A percentile compares a stretch with the other conserved stretches of the same genome.
Conservation (phyloP, 2,329 filamentous ascomycete species). For the Aphanocladium album region DNA sequence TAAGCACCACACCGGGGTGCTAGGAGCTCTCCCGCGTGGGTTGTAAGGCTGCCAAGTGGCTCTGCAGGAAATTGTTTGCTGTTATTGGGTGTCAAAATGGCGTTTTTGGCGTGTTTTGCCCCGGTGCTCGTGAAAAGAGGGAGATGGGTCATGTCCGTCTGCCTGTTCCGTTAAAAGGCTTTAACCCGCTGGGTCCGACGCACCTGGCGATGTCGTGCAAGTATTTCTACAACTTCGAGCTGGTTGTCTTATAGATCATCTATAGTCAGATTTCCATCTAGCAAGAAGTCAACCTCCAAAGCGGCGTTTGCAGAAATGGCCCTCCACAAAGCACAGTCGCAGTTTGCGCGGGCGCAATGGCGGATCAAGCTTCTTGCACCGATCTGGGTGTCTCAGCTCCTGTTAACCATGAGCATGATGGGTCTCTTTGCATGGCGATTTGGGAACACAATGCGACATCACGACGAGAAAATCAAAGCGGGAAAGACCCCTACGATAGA, state of each 20-base stretch:
- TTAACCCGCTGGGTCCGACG: not conserved
- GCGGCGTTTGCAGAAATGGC: slow-evolving; percentile 28
- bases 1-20: not conserved
- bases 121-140: not conserved
- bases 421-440: slow-evolving; percentile 51
- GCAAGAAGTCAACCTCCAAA: not conserved
- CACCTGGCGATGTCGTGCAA: too few species aligned
- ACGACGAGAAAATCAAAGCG: slow-evolving; percentile 34
- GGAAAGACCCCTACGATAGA: slow-evolving; percentile 40
- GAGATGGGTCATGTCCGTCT: not conserved
- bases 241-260: too few species aligned
- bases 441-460: slow-evolving; percentile 39
- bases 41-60: slow-evolving; percentile 2
- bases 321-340: slow-evolving; percentile 45
- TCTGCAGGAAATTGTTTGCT: not conserved
- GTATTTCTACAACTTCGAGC: too few species aligned
- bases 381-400: slow-evolving; percentile 45
- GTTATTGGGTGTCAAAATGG: not conserved
- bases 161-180: not conserved
- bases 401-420: slow-evolving; percentile 41
- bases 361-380: slow-evolving; percentile 42
- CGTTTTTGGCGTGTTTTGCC: not conserved
- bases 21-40: not conserved
- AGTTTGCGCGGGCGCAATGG: slow-evolving; percentile 50
- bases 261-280: too few species aligned